A percentile compares a stretch with the other conserved stretches of the same genome.
Evolutionary conservation across 495 filamentous ascomycete genomes (phyloP).

Genomic region (Neurospora sp.): DNA sequence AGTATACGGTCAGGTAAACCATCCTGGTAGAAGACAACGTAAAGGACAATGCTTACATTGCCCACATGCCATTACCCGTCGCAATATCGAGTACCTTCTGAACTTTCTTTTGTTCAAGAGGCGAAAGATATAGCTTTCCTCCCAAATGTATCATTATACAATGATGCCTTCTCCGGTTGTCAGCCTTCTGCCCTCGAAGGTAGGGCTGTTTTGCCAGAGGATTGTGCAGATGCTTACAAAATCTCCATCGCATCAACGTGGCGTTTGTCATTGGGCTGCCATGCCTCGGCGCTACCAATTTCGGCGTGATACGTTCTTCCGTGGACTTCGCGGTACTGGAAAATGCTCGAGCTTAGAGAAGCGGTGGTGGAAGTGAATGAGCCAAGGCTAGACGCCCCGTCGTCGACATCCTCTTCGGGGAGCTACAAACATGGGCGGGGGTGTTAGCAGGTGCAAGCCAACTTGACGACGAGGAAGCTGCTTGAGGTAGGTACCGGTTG

Average conservation of each 20-base stretch:
- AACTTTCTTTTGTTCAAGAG: conserved; percentile 30
- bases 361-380: background rate
- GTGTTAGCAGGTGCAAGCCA: background rate
- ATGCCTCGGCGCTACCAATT: conserved; percentile 18
- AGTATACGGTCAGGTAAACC: background rate
- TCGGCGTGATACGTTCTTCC: conserved; percentile 14
- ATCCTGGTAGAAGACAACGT: background rate
- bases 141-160: background rate
- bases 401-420: background rate
- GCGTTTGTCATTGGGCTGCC: conserved; percentile 28
- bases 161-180: background rate
- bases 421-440: background rate
- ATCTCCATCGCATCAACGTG: conserved; percentile 22
- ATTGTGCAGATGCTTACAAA: conserved; percentile 5
- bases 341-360: conserved; percentile 1
- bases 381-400: background rate
- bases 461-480: background rate
- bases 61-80: conserved; percentile 54
- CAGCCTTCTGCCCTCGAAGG: background rate
- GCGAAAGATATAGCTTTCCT: conserved; percentile 39
- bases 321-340: background rate
- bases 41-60: conserved; percentile 13
- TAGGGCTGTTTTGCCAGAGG: background rate
- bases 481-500: background rate
- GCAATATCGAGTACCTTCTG: conserved; percentile 48